These are phyloP conservation scores for Polygonum aviculare DNA, from an alignment of 148 eudicot genomes.

Conservation along the genomic window DNA sequence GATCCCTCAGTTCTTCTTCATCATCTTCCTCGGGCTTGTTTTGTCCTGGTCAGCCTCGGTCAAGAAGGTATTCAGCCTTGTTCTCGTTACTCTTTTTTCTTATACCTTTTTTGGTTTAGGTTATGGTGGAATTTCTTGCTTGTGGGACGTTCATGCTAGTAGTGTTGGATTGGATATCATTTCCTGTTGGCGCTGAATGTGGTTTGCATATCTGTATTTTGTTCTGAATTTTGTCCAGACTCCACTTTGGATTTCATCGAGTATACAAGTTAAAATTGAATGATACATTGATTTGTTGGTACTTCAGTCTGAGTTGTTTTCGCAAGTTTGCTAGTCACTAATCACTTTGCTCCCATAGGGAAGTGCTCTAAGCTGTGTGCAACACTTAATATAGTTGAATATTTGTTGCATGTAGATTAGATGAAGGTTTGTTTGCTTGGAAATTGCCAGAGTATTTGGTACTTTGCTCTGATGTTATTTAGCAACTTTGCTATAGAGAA, in stretches of 20 bases:
- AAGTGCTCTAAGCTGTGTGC: not conserved
- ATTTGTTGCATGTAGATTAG: not conserved
- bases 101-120: not conserved
- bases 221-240: not conserved
- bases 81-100: not conserved
- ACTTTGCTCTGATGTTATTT: not conserved
- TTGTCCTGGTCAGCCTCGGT: constrained; percentile 97
- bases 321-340: not conserved
- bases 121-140: not conserved
- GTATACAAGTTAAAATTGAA: too few relatives aligned
- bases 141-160: not conserved
- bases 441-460: not conserved
- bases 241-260: not conserved
- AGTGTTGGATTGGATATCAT: not conserved
- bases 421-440: not conserved
- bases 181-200: not conserved
- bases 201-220: not conserved
- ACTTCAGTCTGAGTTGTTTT: not conserved
- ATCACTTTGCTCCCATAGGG: not conserved
- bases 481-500: not conserved
- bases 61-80: constrained; percentile 46
- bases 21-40: constrained; percentile 85
- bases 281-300: too few relatives aligned
- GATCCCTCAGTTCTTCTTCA: constrained; percentile 92
- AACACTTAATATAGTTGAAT: not conserved